Conservation (phyloP, 495 filamentous ascomycete genomes). For the Trichoderma erinaceum region DNA sequence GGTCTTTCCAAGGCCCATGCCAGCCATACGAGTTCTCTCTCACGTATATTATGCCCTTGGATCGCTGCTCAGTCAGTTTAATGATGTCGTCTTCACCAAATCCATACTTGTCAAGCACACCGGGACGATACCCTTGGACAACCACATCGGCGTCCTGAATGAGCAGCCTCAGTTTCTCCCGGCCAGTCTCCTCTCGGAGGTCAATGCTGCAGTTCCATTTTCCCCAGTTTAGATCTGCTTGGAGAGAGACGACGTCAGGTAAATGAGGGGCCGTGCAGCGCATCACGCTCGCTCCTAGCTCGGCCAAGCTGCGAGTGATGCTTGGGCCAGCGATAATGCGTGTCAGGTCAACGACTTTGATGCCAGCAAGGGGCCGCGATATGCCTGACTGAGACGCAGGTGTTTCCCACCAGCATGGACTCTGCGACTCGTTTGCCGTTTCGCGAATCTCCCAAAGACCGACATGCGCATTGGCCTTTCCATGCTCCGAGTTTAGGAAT, state of each 20-base stretch:
- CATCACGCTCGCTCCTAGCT: conserved; percentile 57
- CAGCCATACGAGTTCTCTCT: conserved; percentile 55
- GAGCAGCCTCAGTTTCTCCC: conserved; percentile 36
- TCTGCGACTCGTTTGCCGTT: conserved; percentile 26
- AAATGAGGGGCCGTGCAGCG: conserved; percentile 50
- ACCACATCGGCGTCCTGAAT: conserved; percentile 51
- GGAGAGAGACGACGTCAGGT: conserved; percentile 40
- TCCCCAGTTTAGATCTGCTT: conserved; percentile 50
- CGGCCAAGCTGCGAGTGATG: conserved; percentile 47
- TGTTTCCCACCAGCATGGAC: conserved; percentile 28
- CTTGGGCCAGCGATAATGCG: conserved; percentile 56
- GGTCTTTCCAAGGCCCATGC: conserved; percentile 45
- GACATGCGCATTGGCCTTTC: conserved; percentile 42
- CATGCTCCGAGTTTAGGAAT: conserved; percentile 42
- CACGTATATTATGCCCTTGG: conserved; percentile 43
- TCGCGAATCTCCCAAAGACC: conserved; percentile 42
- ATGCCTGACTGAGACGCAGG: conserved; percentile 30
- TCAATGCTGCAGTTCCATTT: conserved; percentile 51
- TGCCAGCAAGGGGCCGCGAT: conserved; percentile 45
- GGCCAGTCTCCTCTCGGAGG: conserved; percentile 39
- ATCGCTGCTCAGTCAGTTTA: conserved; percentile 40
- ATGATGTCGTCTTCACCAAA: conserved; percentile 45
- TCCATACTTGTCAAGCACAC: conserved; percentile 45
- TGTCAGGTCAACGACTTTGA: conserved; percentile 56
- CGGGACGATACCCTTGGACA: conserved; percentile 51